phyloP scores from a whole-genome alignment of 352 stramenopile species.

The Thalassiosira hispida region DNA sequence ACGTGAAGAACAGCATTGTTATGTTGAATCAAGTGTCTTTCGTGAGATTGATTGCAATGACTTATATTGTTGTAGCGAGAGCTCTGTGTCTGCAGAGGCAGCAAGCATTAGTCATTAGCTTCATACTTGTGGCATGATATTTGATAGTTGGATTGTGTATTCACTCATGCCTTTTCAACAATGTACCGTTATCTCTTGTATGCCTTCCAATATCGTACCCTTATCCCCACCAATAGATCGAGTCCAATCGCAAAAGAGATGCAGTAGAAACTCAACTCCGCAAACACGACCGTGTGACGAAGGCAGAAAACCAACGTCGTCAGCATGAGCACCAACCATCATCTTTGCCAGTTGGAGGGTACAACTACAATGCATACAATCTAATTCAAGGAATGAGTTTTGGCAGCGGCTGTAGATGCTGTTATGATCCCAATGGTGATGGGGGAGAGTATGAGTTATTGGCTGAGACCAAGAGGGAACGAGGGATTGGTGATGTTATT shows the following conservation, averaged over 20 bases:
- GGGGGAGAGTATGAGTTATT: conserved; percentile 77
- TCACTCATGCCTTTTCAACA: no score
- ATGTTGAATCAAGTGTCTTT: neutral
- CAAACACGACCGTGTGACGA: conserved; percentile 66
- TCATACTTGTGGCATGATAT: no score
- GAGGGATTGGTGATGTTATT: neutral
- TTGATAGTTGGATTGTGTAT: no score
- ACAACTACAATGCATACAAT: conserved; percentile 40
- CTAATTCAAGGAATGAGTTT: conserved; percentile 60
- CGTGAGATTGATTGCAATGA: no score
- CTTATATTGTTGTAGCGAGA: no score
- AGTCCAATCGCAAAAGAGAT: conserved; percentile 67
- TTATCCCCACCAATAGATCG: conserved; percentile 35
- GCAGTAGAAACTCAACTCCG: conserved; percentile 61
- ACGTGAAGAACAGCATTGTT: conserved; percentile 22
- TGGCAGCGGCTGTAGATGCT: conserved; percentile 74
- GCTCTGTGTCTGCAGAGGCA: no score
- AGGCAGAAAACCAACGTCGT: conserved; percentile 62
- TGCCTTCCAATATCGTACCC: neutral
- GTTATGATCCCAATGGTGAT: conserved; percentile 78
- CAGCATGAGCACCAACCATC: conserved; percentile 14
- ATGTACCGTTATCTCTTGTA: no score
- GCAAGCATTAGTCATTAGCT: no score
- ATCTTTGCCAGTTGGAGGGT: neutral
- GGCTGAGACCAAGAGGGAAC: conserved; percentile 29